phyloP scores from a whole-genome alignment of 225 moss, liverwort and hornwort species.

The Polytrichum commune region DNA sequence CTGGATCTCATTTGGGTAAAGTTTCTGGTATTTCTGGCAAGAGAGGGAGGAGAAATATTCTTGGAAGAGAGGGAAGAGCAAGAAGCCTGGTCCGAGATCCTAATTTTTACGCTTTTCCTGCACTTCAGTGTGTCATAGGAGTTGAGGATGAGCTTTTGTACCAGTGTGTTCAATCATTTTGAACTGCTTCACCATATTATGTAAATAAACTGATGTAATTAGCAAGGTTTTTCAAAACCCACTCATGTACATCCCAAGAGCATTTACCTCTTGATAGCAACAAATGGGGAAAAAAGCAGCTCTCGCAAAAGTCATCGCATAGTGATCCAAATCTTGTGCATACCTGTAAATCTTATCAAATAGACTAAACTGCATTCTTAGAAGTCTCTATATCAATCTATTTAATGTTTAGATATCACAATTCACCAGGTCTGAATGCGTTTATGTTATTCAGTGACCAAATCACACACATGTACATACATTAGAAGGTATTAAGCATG shows the following conservation, averaged over 20 bases:
- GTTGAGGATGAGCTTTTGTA: conserved; percentile 7
- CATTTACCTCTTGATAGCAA: too few relatives aligned
- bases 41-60: neutral
- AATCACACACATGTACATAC: too few relatives aligned
- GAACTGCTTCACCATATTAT: conserved; percentile 7
- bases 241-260: neutral
- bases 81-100: conserved; percentile 12
- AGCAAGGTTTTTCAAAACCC: neutral
- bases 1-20: conserved; percentile 4
- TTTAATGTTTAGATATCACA: too few relatives aligned
- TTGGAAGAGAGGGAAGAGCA: conserved; percentile 4
- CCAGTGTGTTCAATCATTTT: conserved; percentile 7
- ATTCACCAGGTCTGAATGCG: too few relatives aligned
- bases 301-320: too few relatives aligned
- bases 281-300: too few relatives aligned
- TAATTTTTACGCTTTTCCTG: neutral
- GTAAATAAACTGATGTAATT: conserved; percentile 7
- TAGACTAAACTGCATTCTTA: too few relatives aligned
- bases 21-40: conserved; percentile 5
- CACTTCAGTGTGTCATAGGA: neutral
- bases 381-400: too few relatives aligned
- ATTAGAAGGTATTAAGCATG: too few relatives aligned
- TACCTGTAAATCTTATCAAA: too few relatives aligned
- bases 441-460: too few relatives aligned
- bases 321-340: too few relatives aligned